phyloP scores from a whole-genome alignment of 345 rosid species.

The Cochlearia excelsa region DNA sequence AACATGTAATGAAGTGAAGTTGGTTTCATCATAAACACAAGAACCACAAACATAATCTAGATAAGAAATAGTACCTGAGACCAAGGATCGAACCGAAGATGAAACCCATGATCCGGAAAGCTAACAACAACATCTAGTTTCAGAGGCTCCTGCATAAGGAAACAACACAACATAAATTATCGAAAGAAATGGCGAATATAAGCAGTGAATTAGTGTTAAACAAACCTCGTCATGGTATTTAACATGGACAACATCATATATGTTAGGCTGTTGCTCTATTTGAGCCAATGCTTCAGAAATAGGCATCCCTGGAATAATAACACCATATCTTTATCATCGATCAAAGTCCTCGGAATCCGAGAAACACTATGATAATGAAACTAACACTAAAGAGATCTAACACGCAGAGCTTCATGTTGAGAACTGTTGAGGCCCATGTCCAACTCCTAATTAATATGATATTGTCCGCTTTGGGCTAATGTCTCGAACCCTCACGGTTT shows the following conservation, averaged over 20 bases:
- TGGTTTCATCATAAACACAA: neutral
- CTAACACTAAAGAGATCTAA: too few relatives aligned
- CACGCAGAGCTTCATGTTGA: too few relatives aligned
- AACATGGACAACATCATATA: slow-evolving; percentile 92
- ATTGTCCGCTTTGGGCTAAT: too few relatives aligned
- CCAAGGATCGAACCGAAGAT: slow-evolving; percentile 96
- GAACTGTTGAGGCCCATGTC: too few relatives aligned
- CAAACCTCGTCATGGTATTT: slow-evolving; percentile 89
- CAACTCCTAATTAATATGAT: too few relatives aligned
- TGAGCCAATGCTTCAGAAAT: slow-evolving; percentile 88
- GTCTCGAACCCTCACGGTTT: too few relatives aligned
- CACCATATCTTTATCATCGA: slow-evolving; percentile 22
- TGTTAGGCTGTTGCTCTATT: slow-evolving; percentile 90
- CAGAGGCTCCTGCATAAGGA: slow-evolving; percentile 67
- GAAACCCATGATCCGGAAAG: slow-evolving; percentile 97
- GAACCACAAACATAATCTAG: neutral
- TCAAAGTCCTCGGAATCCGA: too few relatives aligned
- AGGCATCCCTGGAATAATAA: slow-evolving; percentile 71
- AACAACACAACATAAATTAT: neutral
- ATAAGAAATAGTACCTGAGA: slow-evolving; percentile 64
- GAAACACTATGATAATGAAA: too few relatives aligned
- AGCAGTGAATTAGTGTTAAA: slow-evolving; percentile 12
- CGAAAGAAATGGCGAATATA: neutral
- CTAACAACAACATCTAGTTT: slow-evolving; percentile 87
- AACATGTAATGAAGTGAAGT: too few relatives aligned